Evolutionary conservation across 2,329 filamentous ascomycete genomes (phyloP).

Genomic region (Exophiala phaeomuriformis): DNA sequence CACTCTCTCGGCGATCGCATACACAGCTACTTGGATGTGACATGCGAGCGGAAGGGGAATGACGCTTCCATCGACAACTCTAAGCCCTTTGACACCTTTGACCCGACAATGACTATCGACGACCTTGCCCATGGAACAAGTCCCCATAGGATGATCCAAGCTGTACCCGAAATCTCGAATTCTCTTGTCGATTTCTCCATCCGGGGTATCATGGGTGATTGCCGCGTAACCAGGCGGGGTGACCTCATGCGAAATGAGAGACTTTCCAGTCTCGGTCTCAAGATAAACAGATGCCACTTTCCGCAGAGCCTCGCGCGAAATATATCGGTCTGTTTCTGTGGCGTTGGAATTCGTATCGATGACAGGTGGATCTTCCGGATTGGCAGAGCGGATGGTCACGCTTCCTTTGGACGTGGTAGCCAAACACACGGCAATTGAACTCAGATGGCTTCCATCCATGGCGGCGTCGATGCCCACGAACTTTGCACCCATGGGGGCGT

Average conservation of each 20-base stretch:
- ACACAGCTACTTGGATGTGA: constrained; percentile 39
- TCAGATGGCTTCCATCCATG: constrained; percentile 11
- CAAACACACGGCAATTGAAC: not conserved
- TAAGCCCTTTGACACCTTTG: constrained; percentile 29
- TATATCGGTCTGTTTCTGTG: constrained; percentile 2
- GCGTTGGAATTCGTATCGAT: constrained; percentile 42
- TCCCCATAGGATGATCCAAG: constrained; percentile 33
- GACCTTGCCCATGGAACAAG: constrained; percentile 36
- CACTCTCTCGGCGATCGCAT: constrained; percentile 41
- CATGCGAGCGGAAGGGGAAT: constrained; percentile 36
- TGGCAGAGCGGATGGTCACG: constrained; percentile 37
- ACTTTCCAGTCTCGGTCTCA: constrained; percentile 21
- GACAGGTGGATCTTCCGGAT: constrained; percentile 31
- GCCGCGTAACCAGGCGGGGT: constrained; percentile 5
- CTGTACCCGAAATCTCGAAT: constrained; percentile 30
- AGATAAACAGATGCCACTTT: constrained; percentile 22
- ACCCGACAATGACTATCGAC: constrained; percentile 31
- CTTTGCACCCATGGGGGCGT: constrained; percentile 2
- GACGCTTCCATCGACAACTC: constrained; percentile 33
- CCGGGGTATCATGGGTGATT: constrained; percentile 13
- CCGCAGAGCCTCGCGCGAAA: constrained; percentile 6
- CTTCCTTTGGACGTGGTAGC: constrained; percentile 42
- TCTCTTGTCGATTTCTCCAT: constrained; percentile 27
- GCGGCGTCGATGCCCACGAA: constrained; percentile 5
- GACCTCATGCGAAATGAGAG: constrained; percentile 15